Base-by-base conservation (phyloP, 208 protist genomes). In the Crithidia acanthocephali region DNA sequence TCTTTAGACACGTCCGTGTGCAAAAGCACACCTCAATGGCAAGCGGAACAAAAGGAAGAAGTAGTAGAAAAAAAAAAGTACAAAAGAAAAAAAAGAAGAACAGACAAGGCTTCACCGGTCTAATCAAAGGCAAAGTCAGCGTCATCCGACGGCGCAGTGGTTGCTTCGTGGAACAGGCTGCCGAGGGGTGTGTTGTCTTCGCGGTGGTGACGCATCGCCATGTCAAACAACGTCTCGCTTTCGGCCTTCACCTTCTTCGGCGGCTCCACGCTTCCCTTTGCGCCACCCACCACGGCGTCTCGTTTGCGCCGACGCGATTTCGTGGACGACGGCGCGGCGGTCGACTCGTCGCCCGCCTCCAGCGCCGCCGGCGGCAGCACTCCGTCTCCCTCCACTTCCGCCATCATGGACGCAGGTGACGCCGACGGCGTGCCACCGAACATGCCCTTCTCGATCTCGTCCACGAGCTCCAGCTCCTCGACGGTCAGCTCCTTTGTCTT, bases 381-480 rank as follows among this genome's bases (percentile, higher is more conserved):
- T 2, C 23, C 13, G 15, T 68, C 62, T 32, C 23, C 25, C 33
- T 68, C 62, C 18, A 33, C 70, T 28, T 57, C 35, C 7, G 28
- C 23, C 20, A 22, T 4, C 20, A 16, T 23, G 57, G 33, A 20
- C 25, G 25, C 4, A 22, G 50, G 5, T 30, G 16, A 15, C 42
- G 11, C 10, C 35, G 65, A 45, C 37, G 33, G 7, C 33, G 51
- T 33, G 40, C 53, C 23, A 37, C 52, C 60, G 58, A 88, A 68
- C 66, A 81, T 33, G 45, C 83, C 85, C 23, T 42, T 68, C 20
- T 60, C 72, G 10, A 80, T 80, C 64, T 94, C 85, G 57, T 92
- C 86, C 25, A 92, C 81, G 42, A 78, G 58, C 16, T 81, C 84
- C 30, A 94, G 76, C 53, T 78, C 70, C 50, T 89, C 84, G 27